Evolutionary conservation across 1,284 basidiomycete species (phyloP), one percentile per base, ranked within the genome.

Genomic region (Ceraceosorus guamensis): DNA sequence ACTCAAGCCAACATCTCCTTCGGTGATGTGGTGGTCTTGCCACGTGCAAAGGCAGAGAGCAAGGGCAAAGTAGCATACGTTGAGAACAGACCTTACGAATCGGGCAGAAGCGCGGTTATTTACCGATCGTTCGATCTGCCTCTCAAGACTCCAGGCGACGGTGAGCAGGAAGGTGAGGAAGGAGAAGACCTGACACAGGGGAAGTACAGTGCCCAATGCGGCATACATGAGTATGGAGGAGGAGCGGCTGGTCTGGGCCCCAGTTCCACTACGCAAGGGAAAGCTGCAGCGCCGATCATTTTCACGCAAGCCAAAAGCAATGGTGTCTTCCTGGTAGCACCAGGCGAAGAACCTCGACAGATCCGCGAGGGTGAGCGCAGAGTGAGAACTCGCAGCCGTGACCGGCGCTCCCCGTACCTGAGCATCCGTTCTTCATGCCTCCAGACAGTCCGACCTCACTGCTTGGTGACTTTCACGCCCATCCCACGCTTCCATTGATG

Each of bases 1-100:
- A 79, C 80, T 4, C 79, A 82, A 71, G 79, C 78, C 52, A 83
- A 50, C 37, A 56, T 59, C 10, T 24, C 48, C 14, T 48, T 70
- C 6, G 52, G 52, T 34, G 66, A 67, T 32, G 56, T 61, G 14
- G 45, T 60, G 16, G 57, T 66, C 5, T 5, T 48, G 13, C 8
- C 16, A 32, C 14, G 13, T 33, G 8, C 18, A 16, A 13, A 1
- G 13, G 34, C 8, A 16, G 6, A 8, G 8, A 45, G 51, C n/a
- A 32, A 44, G 2, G 78, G 78, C 2, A 76, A 75, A 6, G 70
- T 85, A 24, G 86, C 85, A 64, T 83, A 85, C 73, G 65, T 85
- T 50, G 86, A 87, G 67, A 78, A 76, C 7, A 76, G 86, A 7
- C 84, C 87, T 0, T 79, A 80, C 13, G 85, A 87, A 66, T 79